Evolutionary conservation across 148 eudicot species (phyloP).

Genomic region (Fagopyrum esculentum): DNA sequence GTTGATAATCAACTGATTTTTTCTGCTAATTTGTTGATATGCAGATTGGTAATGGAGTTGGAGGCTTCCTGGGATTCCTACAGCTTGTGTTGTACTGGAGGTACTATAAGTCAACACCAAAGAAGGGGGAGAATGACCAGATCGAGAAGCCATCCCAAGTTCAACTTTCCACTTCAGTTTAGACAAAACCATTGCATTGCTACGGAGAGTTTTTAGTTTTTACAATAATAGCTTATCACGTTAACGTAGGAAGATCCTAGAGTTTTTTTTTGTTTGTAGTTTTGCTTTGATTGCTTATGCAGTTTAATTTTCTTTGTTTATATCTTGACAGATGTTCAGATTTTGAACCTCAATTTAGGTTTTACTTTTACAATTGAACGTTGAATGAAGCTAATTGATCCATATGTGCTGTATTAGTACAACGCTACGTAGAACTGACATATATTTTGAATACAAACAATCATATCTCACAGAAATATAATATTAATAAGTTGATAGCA

Average conservation of each 20-base stretch:
- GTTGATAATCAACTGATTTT: background rate
- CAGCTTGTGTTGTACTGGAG: slow-evolving; percentile 8
- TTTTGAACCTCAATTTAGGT: background rate
- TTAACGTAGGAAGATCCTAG: background rate
- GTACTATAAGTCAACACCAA: background rate
- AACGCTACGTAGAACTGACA: background rate
- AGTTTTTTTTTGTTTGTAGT: background rate
- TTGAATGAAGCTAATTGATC: too few species aligned
- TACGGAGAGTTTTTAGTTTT: background rate
- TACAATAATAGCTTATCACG: background rate
- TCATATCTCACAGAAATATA: background rate
- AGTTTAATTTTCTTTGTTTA: background rate
- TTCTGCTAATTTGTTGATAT: background rate
- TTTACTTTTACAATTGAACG: too few species aligned
- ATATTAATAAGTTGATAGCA: background rate
- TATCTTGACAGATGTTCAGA: background rate
- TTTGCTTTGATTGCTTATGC: background rate
- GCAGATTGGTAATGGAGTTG: slow-evolving; percentile 16
- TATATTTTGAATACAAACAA: background rate
- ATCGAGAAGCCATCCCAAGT: background rate
- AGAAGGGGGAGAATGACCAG: background rate
- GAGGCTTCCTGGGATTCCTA: background rate
- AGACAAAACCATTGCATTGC: background rate
- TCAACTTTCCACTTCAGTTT: background rate
- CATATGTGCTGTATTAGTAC: too few species aligned